A percentile compares a stretch with the other conserved stretches of the same genome.
These are phyloP conservation scores for Arctium minus DNA, from an alignment of 129 eudicot genomes.

Conservation along the genomic window DNA sequence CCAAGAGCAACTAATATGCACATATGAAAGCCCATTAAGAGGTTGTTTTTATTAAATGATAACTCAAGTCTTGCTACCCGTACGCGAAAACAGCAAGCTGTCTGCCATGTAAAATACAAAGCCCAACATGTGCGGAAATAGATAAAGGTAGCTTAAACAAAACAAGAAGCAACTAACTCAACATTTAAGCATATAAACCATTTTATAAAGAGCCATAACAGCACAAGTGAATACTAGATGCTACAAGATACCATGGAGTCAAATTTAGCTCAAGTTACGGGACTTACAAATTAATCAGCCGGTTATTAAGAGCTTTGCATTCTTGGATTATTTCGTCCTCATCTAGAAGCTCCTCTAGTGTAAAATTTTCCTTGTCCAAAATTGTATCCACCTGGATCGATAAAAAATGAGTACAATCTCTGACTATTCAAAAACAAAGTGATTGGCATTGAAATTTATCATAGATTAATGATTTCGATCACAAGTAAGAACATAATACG, in stretches of 20 bases:
- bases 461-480: not conserved
- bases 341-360: conserved; percentile 88
- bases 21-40: not conserved
- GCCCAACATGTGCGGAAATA: not conserved
- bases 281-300: conserved; percentile 84
- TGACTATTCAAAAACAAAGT: conserved; percentile 3
- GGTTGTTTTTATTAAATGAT: not conserved
- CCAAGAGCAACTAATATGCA: conserved; percentile 6
- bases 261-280: not conserved
- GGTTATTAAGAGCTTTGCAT: conserved; percentile 93
- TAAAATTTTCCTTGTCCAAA: conserved; percentile 76
- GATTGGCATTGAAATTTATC: not conserved
- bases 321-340: conserved; percentile 97
- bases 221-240: conserved; percentile 6
- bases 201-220: not conserved
- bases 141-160: conserved; percentile 9
- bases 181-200: not conserved
- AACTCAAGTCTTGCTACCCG: not conserved
- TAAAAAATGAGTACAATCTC: not conserved
- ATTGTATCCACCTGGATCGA: conserved; percentile 80
- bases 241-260: conserved; percentile 5
- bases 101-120: not conserved
- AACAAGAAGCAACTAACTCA: not conserved
- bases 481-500: conserved; percentile 7
- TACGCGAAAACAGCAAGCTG: not conserved